Evolutionary conservation across 257 asterid genomes (phyloP).

Genomic region (Solanum dulcamara): DNA sequence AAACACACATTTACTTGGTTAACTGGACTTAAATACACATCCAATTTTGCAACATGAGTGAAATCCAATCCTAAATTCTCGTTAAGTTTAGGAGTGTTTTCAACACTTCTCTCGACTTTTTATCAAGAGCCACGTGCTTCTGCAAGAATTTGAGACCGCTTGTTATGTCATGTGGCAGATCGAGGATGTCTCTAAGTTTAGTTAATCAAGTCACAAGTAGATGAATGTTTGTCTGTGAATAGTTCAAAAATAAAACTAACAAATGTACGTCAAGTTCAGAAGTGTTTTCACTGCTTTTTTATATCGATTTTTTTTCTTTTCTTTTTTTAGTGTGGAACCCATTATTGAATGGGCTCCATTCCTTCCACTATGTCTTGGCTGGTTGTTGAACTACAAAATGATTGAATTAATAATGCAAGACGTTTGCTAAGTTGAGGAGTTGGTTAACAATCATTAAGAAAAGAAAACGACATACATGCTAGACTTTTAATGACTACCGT

Average conservation of each 20-base stretch:
- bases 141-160: rapidly evolving
- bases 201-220: no score
- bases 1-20: no score
- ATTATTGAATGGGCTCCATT: neutral
- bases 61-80: no score
- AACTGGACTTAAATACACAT: no score
- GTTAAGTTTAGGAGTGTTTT: no score
- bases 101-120: rapidly evolving
- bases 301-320: no score
- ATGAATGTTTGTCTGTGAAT: no score
- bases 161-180: neutral
- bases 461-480: neutral
- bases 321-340: neutral
- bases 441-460: neutral
- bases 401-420: neutral
- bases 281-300: no score
- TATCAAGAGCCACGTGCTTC: no score
- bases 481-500: neutral
- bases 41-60: no score
- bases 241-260: rapidly evolving
- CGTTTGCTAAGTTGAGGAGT: neutral
- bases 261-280: no score
- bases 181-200: no score
- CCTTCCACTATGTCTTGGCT: neutral
- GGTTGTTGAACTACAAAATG: neutral